phyloP scores from a whole-genome alignment of 2,329 filamentous ascomycete genomes.

The Trichoderma lentiforme region DNA sequence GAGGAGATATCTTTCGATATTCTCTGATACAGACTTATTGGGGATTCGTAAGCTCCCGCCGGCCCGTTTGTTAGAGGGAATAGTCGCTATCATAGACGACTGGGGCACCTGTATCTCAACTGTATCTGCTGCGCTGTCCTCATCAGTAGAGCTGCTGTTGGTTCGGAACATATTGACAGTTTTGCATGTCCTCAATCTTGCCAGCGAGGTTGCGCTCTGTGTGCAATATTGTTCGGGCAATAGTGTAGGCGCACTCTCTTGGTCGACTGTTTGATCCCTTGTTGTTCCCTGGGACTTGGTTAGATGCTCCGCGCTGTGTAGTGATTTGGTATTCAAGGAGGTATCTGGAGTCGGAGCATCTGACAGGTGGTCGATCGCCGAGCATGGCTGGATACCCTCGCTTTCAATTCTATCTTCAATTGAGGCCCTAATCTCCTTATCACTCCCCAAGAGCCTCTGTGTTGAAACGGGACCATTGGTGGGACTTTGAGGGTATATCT shows the following conservation, averaged over 20 bases:
- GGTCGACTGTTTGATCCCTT: neutral
- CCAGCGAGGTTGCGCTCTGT: neutral
- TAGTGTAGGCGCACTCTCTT: neutral
- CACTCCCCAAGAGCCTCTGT: neutral
- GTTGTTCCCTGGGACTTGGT: neutral
- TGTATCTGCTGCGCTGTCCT: constrained; percentile 22
- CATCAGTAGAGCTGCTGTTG: constrained; percentile 32
- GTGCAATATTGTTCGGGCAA: neutral
- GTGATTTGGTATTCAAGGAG: neutral
- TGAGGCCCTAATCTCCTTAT: neutral
- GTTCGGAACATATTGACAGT: constrained; percentile 34
- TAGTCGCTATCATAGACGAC: neutral
- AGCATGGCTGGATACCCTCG: neutral
- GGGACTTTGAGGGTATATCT: constrained; percentile 33
- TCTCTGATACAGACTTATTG: constrained; percentile 19
- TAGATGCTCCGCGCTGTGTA: neutral
- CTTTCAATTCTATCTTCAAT: too few relatives aligned
- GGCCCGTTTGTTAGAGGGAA: neutral
- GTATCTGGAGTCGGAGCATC: neutral
- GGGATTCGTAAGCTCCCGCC: neutral
- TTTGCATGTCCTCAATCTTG: constrained; percentile 29
- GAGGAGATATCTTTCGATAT: constrained; percentile 34
- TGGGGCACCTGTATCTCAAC: constrained; percentile 28
- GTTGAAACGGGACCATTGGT: neutral
- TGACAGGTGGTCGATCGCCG: neutral